Evolutionary conservation across 192 early-diverging fungal genomes (phyloP), one percentile per base, ranked within the genome.

Genomic region (Fimicolochytrium jonesii): DNA sequence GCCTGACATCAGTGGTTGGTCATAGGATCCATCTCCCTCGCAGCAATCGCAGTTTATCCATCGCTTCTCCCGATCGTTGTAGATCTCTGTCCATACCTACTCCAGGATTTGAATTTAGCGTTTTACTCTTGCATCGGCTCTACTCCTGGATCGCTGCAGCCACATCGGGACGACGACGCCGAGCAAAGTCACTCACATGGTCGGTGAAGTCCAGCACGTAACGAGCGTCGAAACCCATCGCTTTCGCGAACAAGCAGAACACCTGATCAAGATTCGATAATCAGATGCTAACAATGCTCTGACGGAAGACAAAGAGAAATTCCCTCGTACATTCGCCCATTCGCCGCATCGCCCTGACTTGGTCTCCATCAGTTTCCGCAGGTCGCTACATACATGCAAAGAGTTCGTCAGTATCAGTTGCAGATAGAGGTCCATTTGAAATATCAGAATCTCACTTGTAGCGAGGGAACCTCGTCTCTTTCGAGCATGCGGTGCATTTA

Each of bases 31-130:
- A 9, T 47, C 45, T 1, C 69, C 61, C 47, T 74, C 72, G 36
- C 66, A 72, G 2, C 44, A 68, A 54, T 77, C 73, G 30, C 63
- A 60, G 45, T 70, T 61, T 4, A 74, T 28, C 71, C 71, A 73
- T 37, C 70, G 47, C 9, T 43, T 35, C 33, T 48, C 34, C 7
- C 6, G 11, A 20, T 73, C 65, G 9, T 20, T 46, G 29, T 60
- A 77, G 25, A 77, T 53, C 59, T 77, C 76, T 15, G 58, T 73
- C 72, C 73, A 77, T 13, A 71, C 66, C n/a, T n/a, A n/a, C n/a
- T n/a, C n/a, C n/a, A n/a, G n/a, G n/a, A n/a, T n/a, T n/a, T n/a
- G n/a, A n/a, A n/a, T n/a, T n/a, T n/a, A n/a, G n/a, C n/a, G n/a
- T n/a, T n/a, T n/a, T n/a, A n/a, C n/a, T n/a, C n/a, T n/a, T n/a